A percentile compares a stretch with the other conserved stretches of the same genome.
phyloP scores from a whole-genome alignment of 2,329 filamentous ascomycete species.

The Microdochium paspali region DNA sequence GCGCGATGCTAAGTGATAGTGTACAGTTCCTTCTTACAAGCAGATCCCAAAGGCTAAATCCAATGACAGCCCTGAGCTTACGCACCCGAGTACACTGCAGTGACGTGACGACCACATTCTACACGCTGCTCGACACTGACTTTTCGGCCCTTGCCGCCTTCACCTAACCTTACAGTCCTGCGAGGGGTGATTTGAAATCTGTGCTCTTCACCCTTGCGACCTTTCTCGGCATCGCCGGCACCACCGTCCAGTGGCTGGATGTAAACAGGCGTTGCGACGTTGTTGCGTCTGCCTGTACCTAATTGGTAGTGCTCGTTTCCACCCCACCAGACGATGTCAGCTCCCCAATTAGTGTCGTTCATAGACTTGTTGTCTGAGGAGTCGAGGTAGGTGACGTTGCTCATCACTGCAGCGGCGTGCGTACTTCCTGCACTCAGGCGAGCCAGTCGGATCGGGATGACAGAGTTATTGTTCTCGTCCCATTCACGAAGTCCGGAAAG shows the following conservation, averaged over 20 bases:
- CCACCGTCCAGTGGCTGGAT: conserved; percentile 65
- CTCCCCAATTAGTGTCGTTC: conserved; percentile 78
- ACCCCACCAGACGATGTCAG: conserved; percentile 88
- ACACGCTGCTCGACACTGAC: conserved; percentile 77
- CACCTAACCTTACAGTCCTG: conserved; percentile 56
- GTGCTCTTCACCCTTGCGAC: conserved; percentile 54
- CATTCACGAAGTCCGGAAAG: conserved; percentile 82
- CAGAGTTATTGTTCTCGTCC: conserved; percentile 59
- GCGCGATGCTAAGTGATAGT: not conserved
- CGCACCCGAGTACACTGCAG: conserved; percentile 67
- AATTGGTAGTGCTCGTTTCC: conserved; percentile 92
- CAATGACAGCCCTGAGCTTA: conserved; percentile 2
- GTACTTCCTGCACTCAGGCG: conserved; percentile 67
- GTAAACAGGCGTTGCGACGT: conserved; percentile 65
- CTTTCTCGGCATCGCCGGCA: conserved; percentile 46
- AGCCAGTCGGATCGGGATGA: conserved; percentile 70
- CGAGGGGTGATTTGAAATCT: conserved; percentile 74
- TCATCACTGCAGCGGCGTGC: conserved; percentile 75
- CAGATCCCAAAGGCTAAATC: not conserved
- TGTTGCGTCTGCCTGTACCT: conserved; percentile 82
- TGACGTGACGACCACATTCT: conserved; percentile 76
- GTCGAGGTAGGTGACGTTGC: conserved; percentile 63
- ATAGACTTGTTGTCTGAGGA: conserved; percentile 39
- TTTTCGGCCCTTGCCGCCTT: conserved; percentile 51
- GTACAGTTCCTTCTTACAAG: not conserved